These are phyloP conservation scores for Haplographium delicatum DNA, from an alignment of 495 filamentous ascomycete species.

Conservation along the genomic window DNA sequence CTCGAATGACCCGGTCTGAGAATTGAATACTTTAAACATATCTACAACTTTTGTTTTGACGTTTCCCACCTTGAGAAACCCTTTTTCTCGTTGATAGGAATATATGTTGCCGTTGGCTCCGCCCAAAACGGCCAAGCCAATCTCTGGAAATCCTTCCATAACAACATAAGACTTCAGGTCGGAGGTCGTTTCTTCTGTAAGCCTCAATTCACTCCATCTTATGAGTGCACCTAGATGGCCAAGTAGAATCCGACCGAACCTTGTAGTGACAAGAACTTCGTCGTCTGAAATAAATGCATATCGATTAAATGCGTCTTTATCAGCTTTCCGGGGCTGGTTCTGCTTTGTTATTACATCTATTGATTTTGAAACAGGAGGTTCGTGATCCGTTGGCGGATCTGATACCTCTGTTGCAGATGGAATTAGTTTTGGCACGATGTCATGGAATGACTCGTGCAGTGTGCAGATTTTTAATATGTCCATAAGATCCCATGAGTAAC, in stretches of 20 bases:
- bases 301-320: constrained; percentile 49
- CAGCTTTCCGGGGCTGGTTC: too few relatives aligned
- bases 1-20: neutral
- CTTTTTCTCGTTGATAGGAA: constrained; percentile 32
- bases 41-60: constrained; percentile 44
- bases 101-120: constrained; percentile 49
- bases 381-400: too few relatives aligned
- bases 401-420: too few relatives aligned
- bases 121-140: constrained; percentile 43
- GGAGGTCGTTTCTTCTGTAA: constrained; percentile 27
- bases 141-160: constrained; percentile 27
- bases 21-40: constrained; percentile 17
- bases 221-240: constrained; percentile 31
- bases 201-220: constrained; percentile 34
- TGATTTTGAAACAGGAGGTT: neutral
- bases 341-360: constrained; percentile 12
- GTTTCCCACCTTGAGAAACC: constrained; percentile 17
- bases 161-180: constrained; percentile 42
- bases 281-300: constrained; percentile 60
- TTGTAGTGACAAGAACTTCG: constrained; percentile 53
- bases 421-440: neutral
- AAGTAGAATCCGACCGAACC: constrained; percentile 54
- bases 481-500: neutral
- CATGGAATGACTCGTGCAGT: neutral
- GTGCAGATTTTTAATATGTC: neutral